Base-by-base conservation (phyloP, 2,329 filamentous ascomycete genomes). In the Colletotrichum gloeosporioides region DNA sequence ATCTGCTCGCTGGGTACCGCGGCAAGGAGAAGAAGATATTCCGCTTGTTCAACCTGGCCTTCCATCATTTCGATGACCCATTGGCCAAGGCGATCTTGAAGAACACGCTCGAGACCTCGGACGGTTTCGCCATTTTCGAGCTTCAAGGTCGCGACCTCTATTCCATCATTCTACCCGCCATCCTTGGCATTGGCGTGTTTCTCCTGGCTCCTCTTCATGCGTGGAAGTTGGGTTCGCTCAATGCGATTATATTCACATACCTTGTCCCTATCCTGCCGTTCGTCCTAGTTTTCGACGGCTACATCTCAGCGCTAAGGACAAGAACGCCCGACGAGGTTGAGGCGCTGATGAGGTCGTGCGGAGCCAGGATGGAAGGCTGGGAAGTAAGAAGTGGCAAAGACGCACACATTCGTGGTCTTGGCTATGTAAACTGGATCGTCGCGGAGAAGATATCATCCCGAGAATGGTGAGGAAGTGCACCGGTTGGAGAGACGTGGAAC, bases 31-130 rank as follows among this genome's bases (percentile, higher is more conserved):
- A 86, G 65, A 89, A 88, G 80, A 89, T 94, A 27, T 93, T 95
- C 81, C 88, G 94, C 6, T 85, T 95, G 66, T 96, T 94, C 83
- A 94, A 93, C 81, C 87, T 95, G 3, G 91, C 93, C 2, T 96
- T 96, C 80, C 94, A 96, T 83, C 94, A 96, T 84, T 96, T 96
- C 79, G 89, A 92, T 77, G 92, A 95, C 80, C 84, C 85, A 6
- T 83, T 92, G 22, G 94, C 93, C 1, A 85, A 82, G 31, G 87
- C 88, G 10, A 93, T 95, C 34, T 82, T 96, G 36, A 87, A 87
- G 69, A 92, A 94, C 81, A 93, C 93, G 0, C 83, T 95, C 49
- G 87, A 91, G 79, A 94, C 90, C 0, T 90, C 91, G 69, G 89
- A 94, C 77, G 93, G 91, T 0, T 93, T 95, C 79, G 93, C 89